Conservation (phyloP, 2,329 filamentous ascomycete species). For the Emericellopsis cladophorae region DNA sequence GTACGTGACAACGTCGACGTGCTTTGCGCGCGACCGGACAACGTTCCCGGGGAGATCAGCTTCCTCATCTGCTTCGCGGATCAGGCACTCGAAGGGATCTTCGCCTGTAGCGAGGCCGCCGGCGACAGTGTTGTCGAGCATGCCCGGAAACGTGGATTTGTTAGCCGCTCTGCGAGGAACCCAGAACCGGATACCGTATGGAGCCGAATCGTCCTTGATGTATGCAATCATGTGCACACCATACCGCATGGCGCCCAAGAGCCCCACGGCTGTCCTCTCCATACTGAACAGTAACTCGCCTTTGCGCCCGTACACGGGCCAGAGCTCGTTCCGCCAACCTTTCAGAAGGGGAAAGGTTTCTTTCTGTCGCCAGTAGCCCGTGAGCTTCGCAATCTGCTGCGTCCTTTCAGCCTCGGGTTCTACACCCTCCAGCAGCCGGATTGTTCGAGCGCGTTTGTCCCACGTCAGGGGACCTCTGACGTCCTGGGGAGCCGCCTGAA, state of each 20-base stretch:
- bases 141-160: conserved; percentile 83
- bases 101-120: conserved; percentile 69
- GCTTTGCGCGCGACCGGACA: conserved; percentile 45
- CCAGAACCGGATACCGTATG: conserved; percentile 64
- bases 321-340: conserved; percentile 72
- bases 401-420: conserved; percentile 52
- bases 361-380: conserved; percentile 55
- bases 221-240: conserved; percentile 76
- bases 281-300: conserved; percentile 57
- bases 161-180: conserved; percentile 60
- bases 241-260: conserved; percentile 68
- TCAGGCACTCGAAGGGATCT: conserved; percentile 64
- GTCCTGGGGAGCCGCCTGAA: conserved; percentile 31
- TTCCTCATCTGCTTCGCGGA: conserved; percentile 83
- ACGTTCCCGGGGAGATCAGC: conserved; percentile 63
- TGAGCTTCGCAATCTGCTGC: conserved; percentile 38
- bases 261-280: conserved; percentile 60
- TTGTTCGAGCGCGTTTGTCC: conserved; percentile 43
- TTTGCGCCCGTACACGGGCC: conserved; percentile 60
- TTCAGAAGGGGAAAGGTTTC: conserved; percentile 60
- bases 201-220: conserved; percentile 26
- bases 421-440: conserved; percentile 47
- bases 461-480: conserved; percentile 49
- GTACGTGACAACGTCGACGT: conserved; percentile 68
- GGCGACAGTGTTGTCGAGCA: conserved; percentile 91